Conservation (phyloP, 352 stramenopile genomes). For the Phytophthora sansomeana region DNA sequence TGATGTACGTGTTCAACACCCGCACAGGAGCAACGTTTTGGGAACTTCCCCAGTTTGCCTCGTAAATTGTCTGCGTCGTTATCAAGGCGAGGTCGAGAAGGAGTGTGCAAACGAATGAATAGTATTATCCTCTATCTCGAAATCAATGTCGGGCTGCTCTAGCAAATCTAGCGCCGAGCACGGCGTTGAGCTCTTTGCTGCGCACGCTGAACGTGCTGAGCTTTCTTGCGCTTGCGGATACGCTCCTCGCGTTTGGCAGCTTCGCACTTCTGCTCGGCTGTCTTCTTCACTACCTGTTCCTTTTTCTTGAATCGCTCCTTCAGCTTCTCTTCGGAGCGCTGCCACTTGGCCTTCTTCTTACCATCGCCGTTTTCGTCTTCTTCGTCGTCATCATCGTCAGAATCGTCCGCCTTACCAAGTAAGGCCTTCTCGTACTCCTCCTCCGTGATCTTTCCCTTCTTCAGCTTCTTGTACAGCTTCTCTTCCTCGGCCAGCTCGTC, state of each 20-base stretch:
- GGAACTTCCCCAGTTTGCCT: slow-evolving; percentile 55
- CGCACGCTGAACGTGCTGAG: slow-evolving; percentile 70
- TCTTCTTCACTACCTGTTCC: slow-evolving; percentile 77
- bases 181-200: slow-evolving; percentile 61
- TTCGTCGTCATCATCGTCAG: slow-evolving; percentile 45
- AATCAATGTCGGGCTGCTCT: slow-evolving; percentile 5
- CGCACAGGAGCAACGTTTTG: slow-evolving; percentile 63
- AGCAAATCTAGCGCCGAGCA: slow-evolving; percentile 33
- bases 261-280: slow-evolving; percentile 73
- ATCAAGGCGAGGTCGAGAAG: background rate
- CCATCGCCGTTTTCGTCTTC: slow-evolving; percentile 38
- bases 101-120: slow-evolving; percentile 27
- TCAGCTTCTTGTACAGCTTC: slow-evolving; percentile 97
- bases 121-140: slow-evolving; percentile 44
- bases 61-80: background rate
- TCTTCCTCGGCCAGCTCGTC: slow-evolving; percentile 98
- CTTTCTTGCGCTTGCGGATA: slow-evolving; percentile 86
- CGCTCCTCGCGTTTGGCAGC: slow-evolving; percentile 81
- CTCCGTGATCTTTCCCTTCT: slow-evolving; percentile 97
- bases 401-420: slow-evolving; percentile 55
- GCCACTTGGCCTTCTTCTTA: slow-evolving; percentile 72
- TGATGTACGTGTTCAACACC: slow-evolving; percentile 65
- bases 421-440: slow-evolving; percentile 92
- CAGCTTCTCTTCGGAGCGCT: slow-evolving; percentile 66
- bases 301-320: slow-evolving; percentile 91